Evolutionary conservation across 495 filamentous ascomycete species (phyloP).

Genomic region (Lasiosphaeria hispida): DNA sequence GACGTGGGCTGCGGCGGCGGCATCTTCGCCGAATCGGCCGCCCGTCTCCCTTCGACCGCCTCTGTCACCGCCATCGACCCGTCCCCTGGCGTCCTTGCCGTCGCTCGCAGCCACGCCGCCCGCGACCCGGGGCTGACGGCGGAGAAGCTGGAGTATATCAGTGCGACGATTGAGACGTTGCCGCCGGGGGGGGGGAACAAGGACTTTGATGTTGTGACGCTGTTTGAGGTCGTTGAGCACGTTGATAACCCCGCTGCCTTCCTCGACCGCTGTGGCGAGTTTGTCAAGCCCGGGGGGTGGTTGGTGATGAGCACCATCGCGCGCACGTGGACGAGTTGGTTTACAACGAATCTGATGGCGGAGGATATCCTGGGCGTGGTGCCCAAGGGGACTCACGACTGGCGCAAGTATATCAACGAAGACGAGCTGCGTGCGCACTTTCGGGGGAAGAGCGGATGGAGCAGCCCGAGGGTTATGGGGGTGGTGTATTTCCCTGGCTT

Average conservation of each 20-base stretch:
- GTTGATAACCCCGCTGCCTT: constrained; percentile 71
- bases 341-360: constrained; percentile 88
- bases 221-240: constrained; percentile 96
- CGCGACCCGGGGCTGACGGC: constrained; percentile 60
- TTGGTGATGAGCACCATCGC: constrained; percentile 88
- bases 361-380: constrained; percentile 88
- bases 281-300: constrained; percentile 90
- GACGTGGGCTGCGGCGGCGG: constrained; percentile 96
- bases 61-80: constrained; percentile 85
- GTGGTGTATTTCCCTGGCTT: constrained; percentile 86
- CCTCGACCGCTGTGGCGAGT: constrained; percentile 61
- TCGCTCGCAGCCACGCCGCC: constrained; percentile 72
- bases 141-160: constrained; percentile 65
- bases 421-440: constrained; percentile 68
- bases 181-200: constrained; percentile 30
- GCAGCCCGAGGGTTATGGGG: constrained; percentile 63
- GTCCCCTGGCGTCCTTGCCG: constrained; percentile 68
- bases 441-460: constrained; percentile 48
- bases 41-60: constrained; percentile 63
- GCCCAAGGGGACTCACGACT: constrained; percentile 90
- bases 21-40: constrained; percentile 91
- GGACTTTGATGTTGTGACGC: constrained; percentile 70
- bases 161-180: constrained; percentile 67
- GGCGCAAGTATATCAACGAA: constrained; percentile 90
- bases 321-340: constrained; percentile 78